Evolutionary conservation across 2,329 filamentous ascomycete species (phyloP), one percentile per base, ranked within the genome.

Genomic region (Piedraia hortae): DNA sequence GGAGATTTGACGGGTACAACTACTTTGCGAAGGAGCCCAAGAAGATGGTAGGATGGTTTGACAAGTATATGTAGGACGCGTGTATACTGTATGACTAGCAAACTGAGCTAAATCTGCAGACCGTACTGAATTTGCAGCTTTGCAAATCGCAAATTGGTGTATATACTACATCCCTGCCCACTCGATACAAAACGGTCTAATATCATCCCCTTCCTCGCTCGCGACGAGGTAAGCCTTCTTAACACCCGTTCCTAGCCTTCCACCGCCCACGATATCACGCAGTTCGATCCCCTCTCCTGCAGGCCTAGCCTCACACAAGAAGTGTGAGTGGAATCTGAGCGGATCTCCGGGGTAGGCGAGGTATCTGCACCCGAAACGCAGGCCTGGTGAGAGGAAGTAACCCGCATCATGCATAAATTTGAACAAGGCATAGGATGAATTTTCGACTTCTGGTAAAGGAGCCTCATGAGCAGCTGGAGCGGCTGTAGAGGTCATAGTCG

Each of bases 311-410:
- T 69, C 71, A 5, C 70, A 74, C 35, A 90, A 59, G 43, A 90
- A 93, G 44, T 97, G 85, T 20, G 77, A 85, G 45, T 97, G 85
- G 43, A 88, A 97, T 6, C 85, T 68, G 22, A 97, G 54, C 1
- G 85, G 78, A 42, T 97, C 85, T 20, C 85, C 85, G 0, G 85
- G 85, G 37, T 97, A 97, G 4, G 88, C 75, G 34, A 78, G 77
- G 46, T 89, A 91, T 38, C 85, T 66, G 35, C 80, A 88, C 12
- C 85, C 85, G 38, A 97, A 97, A 12, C 85, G 73, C 23, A 97
- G 56, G 5, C 85, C 85, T 1, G 85, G 85, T 24, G 78, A 80
- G 38, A 85, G 65, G 48, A 71, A 93, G 47, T 82, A 91, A 21
- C 71, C 73, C 10, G 59, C 54, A 5, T 58, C 54, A 38, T 91